phyloP scores from a whole-genome alignment of 2,329 filamentous ascomycete species.

The Sclerotinia minor region DNA sequence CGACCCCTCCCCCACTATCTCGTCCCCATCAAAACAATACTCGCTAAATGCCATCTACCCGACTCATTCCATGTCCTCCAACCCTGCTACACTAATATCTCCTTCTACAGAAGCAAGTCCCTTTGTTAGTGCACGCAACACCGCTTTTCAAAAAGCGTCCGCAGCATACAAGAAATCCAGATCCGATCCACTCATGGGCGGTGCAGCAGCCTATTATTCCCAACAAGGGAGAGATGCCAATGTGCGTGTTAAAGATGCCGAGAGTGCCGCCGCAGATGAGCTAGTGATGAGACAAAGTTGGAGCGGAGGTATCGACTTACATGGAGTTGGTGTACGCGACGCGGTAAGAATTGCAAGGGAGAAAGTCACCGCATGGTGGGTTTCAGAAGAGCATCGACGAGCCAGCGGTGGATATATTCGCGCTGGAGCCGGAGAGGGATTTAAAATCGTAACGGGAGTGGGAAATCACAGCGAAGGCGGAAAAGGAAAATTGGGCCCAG shows the following conservation, averaged over 20 bases:
- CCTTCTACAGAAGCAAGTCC: conserved; percentile 20
- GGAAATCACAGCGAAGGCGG: conserved; percentile 79
- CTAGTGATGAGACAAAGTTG: conserved; percentile 69
- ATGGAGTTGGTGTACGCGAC: conserved; percentile 79
- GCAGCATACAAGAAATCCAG: conserved; percentile 60
- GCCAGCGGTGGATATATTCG: conserved; percentile 41
- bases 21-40: conserved; percentile 18
- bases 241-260: conserved; percentile 56
- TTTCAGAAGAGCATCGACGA: conserved; percentile 51
- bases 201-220: conserved; percentile 74
- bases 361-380: conserved; percentile 74
- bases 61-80: conserved; percentile 2
- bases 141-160: conserved; percentile 57
- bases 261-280: conserved; percentile 66
- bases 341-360: conserved; percentile 75
- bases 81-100: neutral
- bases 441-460: conserved; percentile 76
- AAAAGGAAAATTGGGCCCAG: conserved; percentile 72
- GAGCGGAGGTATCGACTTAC: conserved; percentile 67
- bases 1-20: conserved; percentile 12
- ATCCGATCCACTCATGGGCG: conserved; percentile 72
- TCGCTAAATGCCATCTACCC: conserved; percentile 25
- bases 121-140: conserved; percentile 32
- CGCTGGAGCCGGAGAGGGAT: conserved; percentile 49
- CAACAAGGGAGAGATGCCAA: conserved; percentile 67